A percentile compares a stretch with the other conserved stretches of the same genome.
These are phyloP conservation scores for Diospyros lotus DNA, from an alignment of 148 eudicot species.

Conservation along the genomic window DNA sequence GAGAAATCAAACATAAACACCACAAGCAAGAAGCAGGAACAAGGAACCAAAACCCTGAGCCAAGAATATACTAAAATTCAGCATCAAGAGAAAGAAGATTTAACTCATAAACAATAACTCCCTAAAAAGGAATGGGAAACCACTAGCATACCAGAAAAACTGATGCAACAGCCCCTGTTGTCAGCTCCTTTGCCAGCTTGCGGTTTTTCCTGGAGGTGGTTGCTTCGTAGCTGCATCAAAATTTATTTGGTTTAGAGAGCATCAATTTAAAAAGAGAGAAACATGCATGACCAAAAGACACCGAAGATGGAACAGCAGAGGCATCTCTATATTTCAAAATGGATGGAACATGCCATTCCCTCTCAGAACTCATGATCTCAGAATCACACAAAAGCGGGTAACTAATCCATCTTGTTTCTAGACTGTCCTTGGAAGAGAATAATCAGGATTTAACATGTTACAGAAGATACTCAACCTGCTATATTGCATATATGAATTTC, in stretches of 20 bases:
- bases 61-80: conserved; percentile 6
- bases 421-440: neutral
- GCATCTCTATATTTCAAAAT: neutral
- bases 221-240: conserved; percentile 76
- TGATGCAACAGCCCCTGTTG: conserved; percentile 84
- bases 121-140: neutral
- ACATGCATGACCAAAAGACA: too few species aligned
- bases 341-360: neutral
- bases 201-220: conserved; percentile 87
- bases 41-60: conserved; percentile 98
- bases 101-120: neutral
- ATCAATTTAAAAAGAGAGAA: neutral
- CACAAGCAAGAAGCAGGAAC: conserved; percentile 83
- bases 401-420: neutral
- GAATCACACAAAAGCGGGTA: neutral
- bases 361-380: neutral
- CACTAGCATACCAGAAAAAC: conserved; percentile 69
- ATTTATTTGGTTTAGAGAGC: neutral
- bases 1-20: conserved; percentile 73
- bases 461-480: neutral
- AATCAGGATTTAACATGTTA: neutral
- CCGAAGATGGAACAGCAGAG: too few species aligned
- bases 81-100: neutral
- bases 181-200: conserved; percentile 77
- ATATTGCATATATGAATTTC: too few species aligned